These are phyloP conservation scores for Silene noctiflora DNA, from an alignment of 179 eudicot species.

Conservation along the genomic window DNA sequence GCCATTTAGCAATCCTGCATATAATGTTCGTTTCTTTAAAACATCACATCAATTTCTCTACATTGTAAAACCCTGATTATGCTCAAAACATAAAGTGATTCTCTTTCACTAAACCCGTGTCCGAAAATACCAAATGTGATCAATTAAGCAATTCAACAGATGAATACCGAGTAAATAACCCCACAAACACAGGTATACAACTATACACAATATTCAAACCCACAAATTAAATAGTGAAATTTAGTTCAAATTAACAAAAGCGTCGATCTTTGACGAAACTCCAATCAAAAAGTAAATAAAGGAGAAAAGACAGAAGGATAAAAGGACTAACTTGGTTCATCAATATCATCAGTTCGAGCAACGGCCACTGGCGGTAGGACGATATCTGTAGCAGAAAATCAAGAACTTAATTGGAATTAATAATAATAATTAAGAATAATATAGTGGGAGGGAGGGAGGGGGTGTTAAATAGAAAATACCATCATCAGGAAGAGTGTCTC, in stretches of 20 bases:
- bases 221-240: too few relatives aligned
- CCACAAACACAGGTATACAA: too few relatives aligned
- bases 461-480: conserved; percentile 29
- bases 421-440: too few relatives aligned
- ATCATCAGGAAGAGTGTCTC: conserved; percentile 76
- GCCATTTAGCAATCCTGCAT: not conserved
- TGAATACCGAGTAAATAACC: too few relatives aligned
- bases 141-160: too few relatives aligned
- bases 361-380: conserved; percentile 47
- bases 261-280: not conserved
- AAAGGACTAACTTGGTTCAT: conserved; percentile 54
- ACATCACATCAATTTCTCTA: not conserved
- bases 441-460: not conserved
- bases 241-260: too few relatives aligned
- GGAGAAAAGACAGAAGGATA: not conserved
- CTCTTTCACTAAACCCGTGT: too few relatives aligned
- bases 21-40: not conserved
- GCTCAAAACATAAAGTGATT: not conserved
- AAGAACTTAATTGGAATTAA: not conserved
- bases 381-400: conserved; percentile 40
- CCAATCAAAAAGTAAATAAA: not conserved
- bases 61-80: not conserved
- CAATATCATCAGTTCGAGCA: conserved; percentile 55
- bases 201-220: too few relatives aligned
- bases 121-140: too few relatives aligned